Percentiles rank a stretch among this genome's conserved stretches.
Conservation (phyloP, 306 rosid genomes). For the Casuarina equisetifolia region DNA sequence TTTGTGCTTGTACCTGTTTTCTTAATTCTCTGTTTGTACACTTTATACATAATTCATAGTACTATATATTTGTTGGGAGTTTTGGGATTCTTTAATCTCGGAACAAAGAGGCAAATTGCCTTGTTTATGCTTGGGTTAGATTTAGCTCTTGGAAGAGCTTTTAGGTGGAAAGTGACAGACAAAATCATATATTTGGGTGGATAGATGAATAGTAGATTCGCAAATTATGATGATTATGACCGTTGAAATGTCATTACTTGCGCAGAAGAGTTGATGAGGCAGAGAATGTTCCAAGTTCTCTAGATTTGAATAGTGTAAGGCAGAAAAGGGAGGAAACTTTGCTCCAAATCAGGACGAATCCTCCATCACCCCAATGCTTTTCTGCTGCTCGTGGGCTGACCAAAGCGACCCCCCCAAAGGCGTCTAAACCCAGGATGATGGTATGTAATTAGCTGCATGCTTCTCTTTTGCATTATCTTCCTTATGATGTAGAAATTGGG, state of each 20-base stretch:
- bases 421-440: constrained; percentile 58
- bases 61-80: too few relatives aligned
- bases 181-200: not conserved
- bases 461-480: not conserved
- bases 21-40: too few relatives aligned
- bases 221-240: not conserved
- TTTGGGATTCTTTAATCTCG: too few relatives aligned
- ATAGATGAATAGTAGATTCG: too few relatives aligned
- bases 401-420: constrained; percentile 46
- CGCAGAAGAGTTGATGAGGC: constrained; percentile 57
- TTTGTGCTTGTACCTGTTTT: not conserved
- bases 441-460: constrained; percentile 36
- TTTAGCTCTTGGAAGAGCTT: too few relatives aligned
- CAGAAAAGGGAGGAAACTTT: constrained; percentile 44
- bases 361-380: constrained; percentile 99
- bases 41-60: too few relatives aligned
- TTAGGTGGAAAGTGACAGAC: too few relatives aligned
- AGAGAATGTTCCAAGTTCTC: constrained; percentile 60
- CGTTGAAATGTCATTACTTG: constrained; percentile 12
- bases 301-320: constrained; percentile 51
- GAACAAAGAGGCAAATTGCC: too few relatives aligned
- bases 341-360: constrained; percentile 73
- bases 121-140: too few relatives aligned
- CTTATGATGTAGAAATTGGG: constrained; percentile 8
- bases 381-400: constrained; percentile 45